These are phyloP conservation scores for Boeremia lycopersici DNA, from an alignment of 2,329 filamentous ascomycete species.

Conservation along the genomic window DNA sequence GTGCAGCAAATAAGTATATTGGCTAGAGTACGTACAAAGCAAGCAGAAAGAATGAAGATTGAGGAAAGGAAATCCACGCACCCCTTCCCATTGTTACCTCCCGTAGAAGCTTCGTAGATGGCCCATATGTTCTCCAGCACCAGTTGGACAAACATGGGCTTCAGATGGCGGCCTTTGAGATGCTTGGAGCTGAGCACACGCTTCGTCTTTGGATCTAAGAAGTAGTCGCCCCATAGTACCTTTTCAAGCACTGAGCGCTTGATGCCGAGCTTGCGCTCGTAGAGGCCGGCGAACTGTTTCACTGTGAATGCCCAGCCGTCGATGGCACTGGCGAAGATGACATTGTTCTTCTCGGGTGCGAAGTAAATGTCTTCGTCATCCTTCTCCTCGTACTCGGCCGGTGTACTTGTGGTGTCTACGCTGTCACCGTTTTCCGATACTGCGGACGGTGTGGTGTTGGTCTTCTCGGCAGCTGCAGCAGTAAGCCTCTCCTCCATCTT, in stretches of 20 bases:
- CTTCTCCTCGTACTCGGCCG: conserved; percentile 77
- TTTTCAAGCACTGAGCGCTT: conserved; percentile 88
- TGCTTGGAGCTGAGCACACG: conserved; percentile 90
- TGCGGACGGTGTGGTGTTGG: conserved; percentile 55
- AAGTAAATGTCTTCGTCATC: conserved; percentile 99
- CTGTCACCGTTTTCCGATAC: conserved; percentile 61
- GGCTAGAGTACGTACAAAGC: conserved; percentile 42
- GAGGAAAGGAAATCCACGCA: conserved; percentile 57
- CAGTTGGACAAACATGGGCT: conserved; percentile 96
- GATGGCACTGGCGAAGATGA: conserved; percentile 96
- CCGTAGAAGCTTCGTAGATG: conserved; percentile 87
- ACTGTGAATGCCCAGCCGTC: conserved; percentile 99
- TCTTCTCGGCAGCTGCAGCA: conserved; percentile 70
- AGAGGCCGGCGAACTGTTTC: conserved; percentile 88
- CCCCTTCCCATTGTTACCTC: conserved; percentile 81
- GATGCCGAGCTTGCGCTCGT: conserved; percentile 96
- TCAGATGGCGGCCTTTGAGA: conserved; percentile 86
- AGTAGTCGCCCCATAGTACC: conserved; percentile 95
- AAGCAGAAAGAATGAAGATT: conserved; percentile 30
- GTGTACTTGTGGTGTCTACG: conserved; percentile 54
- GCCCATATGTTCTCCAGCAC: conserved; percentile 97
- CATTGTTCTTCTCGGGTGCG: conserved; percentile 96
- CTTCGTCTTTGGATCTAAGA: conserved; percentile 95
- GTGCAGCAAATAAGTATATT: conserved; percentile 49
- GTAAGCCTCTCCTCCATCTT: conserved; percentile 85